Percentiles rank a stretch among this genome's conserved stretches.
These are phyloP conservation scores for Thalia dealbata DNA, from an alignment of 176 grass and related monocot species.

Conservation along the genomic window DNA sequence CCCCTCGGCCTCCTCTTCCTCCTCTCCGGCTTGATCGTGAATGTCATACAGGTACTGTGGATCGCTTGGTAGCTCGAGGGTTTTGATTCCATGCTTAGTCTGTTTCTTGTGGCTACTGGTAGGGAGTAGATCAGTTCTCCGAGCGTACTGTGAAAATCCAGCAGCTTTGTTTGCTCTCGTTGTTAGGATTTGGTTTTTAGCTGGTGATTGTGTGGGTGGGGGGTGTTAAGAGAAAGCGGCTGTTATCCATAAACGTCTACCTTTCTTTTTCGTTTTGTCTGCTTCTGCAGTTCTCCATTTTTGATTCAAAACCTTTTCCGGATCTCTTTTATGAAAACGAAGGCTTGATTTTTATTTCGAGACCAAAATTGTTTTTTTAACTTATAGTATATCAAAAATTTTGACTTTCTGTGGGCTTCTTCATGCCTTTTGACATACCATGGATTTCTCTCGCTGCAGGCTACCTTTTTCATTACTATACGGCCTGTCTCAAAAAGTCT, in stretches of 20 bases:
- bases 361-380: no score
- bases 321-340: no score
- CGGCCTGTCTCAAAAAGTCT: conserved; percentile 66
- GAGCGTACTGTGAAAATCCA: background rate
- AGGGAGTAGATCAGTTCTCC: no score
- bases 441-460: conserved; percentile 24
- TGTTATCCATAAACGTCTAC: no score
- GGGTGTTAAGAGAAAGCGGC: no score
- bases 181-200: background rate
- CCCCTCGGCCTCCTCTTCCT: conserved; percentile 65
- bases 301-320: no score
- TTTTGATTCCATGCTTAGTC: background rate
- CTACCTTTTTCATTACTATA: conserved; percentile 50
- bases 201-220: background rate
- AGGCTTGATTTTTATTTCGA: no score
- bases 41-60: conserved; percentile 30
- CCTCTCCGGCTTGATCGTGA: conserved; percentile 55
- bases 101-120: background rate
- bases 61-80: background rate
- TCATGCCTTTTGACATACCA: background rate
- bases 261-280: no score
- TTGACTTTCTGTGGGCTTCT: background rate
- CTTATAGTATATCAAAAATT: background rate
- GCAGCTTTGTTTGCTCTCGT: background rate
- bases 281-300: no score